phyloP scores from a whole-genome alignment of 192 early-diverging fungal species.

The Coemansia sp. region DNA sequence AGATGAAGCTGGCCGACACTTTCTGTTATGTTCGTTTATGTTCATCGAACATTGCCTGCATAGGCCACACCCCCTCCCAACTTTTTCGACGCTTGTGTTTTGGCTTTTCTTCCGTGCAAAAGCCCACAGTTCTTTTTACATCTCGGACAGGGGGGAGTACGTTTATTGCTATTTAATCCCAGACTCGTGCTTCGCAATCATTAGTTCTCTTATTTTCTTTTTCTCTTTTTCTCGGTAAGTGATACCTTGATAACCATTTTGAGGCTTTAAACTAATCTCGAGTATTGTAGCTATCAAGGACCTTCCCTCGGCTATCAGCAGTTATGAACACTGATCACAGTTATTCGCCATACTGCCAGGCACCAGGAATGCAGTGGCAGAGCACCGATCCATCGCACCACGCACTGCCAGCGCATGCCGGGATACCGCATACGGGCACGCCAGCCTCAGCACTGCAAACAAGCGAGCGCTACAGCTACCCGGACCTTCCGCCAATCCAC shows the following conservation, averaged over 20 bases:
- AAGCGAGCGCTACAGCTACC: not conserved
- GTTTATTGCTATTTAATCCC: slow-evolving; percentile 8
- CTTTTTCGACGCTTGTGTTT: not conserved
- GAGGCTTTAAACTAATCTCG: too few species aligned
- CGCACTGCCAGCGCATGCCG: not conserved
- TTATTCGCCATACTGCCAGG: slow-evolving; percentile 5
- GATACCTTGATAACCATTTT: too few species aligned
- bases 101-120: not conserved
- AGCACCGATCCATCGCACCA: slow-evolving; percentile 4
- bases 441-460: slow-evolving; percentile 2
- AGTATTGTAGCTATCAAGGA: too few species aligned
- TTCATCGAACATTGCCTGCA: slow-evolving; percentile 27
- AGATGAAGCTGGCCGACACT: not conserved
- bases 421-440: not conserved
- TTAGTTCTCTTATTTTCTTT: too few species aligned
- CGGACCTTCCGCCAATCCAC: not conserved
- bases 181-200: too few species aligned
- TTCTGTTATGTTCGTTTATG: not conserved
- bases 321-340: slow-evolving; percentile 13
- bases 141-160: too few species aligned
- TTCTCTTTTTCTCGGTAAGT: too few species aligned
- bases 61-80: slow-evolving; percentile 13
- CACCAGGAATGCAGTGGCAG: slow-evolving; percentile 7
- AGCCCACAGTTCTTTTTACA: too few species aligned
- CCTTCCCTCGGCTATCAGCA: not conserved